Conservation (phyloP, 2,329 filamentous ascomycete genomes). For the Cylindrodendrum hubeiense region DNA sequence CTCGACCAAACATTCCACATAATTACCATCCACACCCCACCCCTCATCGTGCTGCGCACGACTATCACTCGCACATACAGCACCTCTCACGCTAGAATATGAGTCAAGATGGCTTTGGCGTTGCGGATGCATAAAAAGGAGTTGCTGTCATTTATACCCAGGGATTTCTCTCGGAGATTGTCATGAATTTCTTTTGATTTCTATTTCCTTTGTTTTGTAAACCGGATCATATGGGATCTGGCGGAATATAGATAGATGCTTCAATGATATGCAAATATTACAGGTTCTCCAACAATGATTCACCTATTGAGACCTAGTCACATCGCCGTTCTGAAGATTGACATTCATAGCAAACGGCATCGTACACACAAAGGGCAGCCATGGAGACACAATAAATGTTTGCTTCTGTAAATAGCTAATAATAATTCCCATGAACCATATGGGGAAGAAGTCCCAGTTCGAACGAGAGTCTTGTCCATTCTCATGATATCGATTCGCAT, state of each 20-base stretch:
- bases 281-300: not conserved
- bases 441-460: not conserved
- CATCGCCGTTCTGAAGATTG: not conserved
- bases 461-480: constrained; percentile 9
- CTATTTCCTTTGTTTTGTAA: constrained; percentile 22
- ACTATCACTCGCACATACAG: constrained; percentile 2
- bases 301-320: not conserved
- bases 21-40: constrained; percentile 10
- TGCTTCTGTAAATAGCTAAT: not conserved
- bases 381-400: not conserved
- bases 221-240: constrained; percentile 1
- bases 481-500: constrained; percentile 8
- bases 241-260: constrained; percentile 27
- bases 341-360: not conserved
- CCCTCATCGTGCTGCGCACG: constrained; percentile 15
- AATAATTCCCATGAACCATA: not conserved
- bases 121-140: constrained; percentile 32
- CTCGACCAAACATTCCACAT: not conserved
- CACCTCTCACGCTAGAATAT: constrained; percentile 20
- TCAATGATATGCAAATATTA: constrained; percentile 41
- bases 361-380: not conserved
- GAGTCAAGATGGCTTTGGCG: constrained; percentile 24
- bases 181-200: constrained; percentile 8
- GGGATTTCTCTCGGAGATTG: constrained; percentile 19
- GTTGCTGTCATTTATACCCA: constrained; percentile 43